Conservation (phyloP, 129 eudicot species). For the Lonicera japonica region DNA sequence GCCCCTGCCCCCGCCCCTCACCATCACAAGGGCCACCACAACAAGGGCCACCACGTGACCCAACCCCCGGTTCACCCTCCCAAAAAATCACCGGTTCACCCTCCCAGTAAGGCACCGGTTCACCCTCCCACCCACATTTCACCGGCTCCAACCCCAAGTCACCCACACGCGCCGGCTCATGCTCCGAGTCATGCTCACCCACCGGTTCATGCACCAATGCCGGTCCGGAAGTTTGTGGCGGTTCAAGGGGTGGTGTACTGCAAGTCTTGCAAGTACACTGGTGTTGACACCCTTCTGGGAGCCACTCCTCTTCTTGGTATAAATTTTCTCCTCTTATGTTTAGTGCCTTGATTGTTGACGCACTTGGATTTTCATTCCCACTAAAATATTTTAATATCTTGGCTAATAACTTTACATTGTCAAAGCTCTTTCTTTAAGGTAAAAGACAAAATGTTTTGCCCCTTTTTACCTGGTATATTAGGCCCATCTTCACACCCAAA, state of each 20-base stretch:
- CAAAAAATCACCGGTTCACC: neutral
- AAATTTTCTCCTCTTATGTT: neutral
- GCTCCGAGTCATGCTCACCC: slow-evolving; percentile 21
- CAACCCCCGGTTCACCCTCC: slow-evolving; percentile 30
- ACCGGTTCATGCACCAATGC: slow-evolving; percentile 29
- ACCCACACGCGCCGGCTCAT: neutral
- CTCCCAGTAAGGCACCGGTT: slow-evolving; percentile 18
- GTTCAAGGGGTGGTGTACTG: slow-evolving; percentile 75
- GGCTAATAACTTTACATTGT: too few relatives aligned
- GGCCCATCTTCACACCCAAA: too few relatives aligned
- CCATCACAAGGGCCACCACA: slow-evolving; percentile 45
- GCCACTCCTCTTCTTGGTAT: slow-evolving; percentile 68
- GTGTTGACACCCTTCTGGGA: slow-evolving; percentile 49
- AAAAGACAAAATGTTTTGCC: neutral
- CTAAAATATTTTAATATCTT: too few relatives aligned
- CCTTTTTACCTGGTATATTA: too few relatives aligned
- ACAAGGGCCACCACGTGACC: slow-evolving; percentile 31
- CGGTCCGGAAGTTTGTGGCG: slow-evolving; percentile 51
- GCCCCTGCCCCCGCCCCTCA: slow-evolving; percentile 34
- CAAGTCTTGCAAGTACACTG: slow-evolving; percentile 61
- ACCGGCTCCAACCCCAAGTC: slow-evolving; percentile 24
- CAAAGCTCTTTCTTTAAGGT: neutral
- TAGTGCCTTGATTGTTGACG: neutral
- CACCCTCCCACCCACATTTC: slow-evolving; percentile 6
- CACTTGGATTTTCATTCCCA: too few relatives aligned